Percentiles rank a stretch among this genome's conserved stretches.
These are phyloP conservation scores for Poa annua DNA, from an alignment of 176 grass and related monocot genomes.

Conservation along the genomic window DNA sequence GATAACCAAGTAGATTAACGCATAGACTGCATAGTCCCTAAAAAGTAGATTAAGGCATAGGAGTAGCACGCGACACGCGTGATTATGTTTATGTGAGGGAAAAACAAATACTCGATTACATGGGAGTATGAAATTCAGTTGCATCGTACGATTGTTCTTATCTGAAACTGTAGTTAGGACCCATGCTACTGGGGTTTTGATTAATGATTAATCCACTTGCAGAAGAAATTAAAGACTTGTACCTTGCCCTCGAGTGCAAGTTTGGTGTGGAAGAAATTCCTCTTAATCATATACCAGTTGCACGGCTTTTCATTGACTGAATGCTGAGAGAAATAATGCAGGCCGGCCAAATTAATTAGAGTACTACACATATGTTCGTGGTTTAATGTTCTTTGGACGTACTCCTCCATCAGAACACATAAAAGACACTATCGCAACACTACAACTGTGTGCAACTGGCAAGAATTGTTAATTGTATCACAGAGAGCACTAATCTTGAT, in stretches of 20 bases:
- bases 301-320: conserved; percentile 41
- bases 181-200: not conserved
- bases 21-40: too few relatives aligned
- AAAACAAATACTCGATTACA: not conserved
- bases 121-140: not conserved
- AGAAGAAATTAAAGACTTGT: not conserved
- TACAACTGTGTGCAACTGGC: not conserved
- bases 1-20: not conserved
- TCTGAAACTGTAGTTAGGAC: not conserved
- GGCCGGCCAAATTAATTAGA: not conserved
- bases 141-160: not conserved
- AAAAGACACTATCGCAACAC: not conserved
- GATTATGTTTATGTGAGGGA: not conserved
- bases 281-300: conserved; percentile 1
- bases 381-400: not conserved
- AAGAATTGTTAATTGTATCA: not conserved
- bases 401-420: not conserved
- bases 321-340: not conserved
- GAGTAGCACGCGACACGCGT: not conserved
- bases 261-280: not conserved
- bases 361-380: not conserved
- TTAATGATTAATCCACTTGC: conserved; percentile 30
- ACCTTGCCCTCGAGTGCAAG: conserved; percentile 22
- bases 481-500: not conserved
- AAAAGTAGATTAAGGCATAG: too few relatives aligned